Evolutionary conservation across 768 basidiomycete species (phyloP), one percentile per base, ranked within the genome.

Genomic region (Boletellus sp.): DNA sequence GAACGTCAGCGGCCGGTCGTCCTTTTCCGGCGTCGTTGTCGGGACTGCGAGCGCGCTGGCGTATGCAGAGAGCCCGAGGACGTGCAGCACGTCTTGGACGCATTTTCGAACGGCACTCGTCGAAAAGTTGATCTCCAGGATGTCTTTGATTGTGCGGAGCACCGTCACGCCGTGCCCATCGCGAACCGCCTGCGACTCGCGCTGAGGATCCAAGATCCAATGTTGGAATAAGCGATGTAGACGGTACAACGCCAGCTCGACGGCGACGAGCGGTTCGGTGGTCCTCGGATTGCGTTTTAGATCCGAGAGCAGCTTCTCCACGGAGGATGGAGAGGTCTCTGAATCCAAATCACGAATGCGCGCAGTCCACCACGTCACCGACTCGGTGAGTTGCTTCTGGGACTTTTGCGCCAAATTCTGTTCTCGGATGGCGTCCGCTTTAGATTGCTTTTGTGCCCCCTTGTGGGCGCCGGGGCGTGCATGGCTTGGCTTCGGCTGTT

Each of bases 171-270:
- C 64, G 58, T 75, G 75, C 47, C 58, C 62, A 57, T 87, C 83
- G 39, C 75, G 70, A 22, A 72, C 65, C 12, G 55, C 44, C 7
- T 62, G 42, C 1, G 69, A 65, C 8, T 77, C 76, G 6, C 62
- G 68, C 10, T 68, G 61, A 1, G 68, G 47, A 43, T 80, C 73
- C 32, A 71, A 71, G 33, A 80, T 73, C 86, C 85, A 87, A 28
- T 58, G 54, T 33, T 60, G 58, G 31, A 85, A 64, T 45, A 76
- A 68, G 5, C 84, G 70, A 52, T 87, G 72, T 35, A 87, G 57
- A 1, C 67, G 69, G 56, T 75, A 86, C 3, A 85, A 59, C 1
- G 69, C 69, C 51, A 81, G 68, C 59, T 87, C 83, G 8, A 74
- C 64, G 0, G 67, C 66, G n/a, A 84, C 67, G 53, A 70, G 66